Percentiles rank a stretch among this genome's conserved stretches.
These are phyloP conservation scores for Ceratocystis papillata DNA, from an alignment of 2,329 filamentous ascomycete species.

Conservation along the genomic window DNA sequence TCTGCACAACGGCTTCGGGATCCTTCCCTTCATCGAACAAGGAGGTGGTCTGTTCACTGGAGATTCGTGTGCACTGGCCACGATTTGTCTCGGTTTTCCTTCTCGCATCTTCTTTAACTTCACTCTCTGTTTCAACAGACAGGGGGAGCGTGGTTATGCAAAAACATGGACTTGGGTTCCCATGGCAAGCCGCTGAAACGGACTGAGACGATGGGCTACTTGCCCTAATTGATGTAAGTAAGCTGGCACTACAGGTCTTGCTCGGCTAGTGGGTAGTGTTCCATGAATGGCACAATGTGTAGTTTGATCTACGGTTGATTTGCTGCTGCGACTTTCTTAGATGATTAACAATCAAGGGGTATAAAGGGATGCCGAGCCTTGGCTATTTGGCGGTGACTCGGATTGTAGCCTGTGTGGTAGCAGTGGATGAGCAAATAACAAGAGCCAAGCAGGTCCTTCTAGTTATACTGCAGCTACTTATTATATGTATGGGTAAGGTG, in stretches of 20 bases:
- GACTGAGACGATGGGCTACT: not conserved
- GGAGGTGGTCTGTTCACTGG: no score
- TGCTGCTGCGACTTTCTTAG: not conserved
- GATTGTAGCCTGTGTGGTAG: not conserved
- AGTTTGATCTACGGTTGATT: constrained; percentile 2
- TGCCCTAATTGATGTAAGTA: not conserved
- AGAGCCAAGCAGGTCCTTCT: no score
- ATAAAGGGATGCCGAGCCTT: not conserved
- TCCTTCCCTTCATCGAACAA: not conserved
- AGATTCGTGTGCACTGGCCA: not conserved
- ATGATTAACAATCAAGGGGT: not conserved
- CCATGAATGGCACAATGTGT: not conserved
- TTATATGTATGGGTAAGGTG: not conserved
- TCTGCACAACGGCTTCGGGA: not conserved
- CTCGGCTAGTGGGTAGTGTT: not conserved
- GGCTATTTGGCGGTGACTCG: not conserved
- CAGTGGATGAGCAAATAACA: not conserved
- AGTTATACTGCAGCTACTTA: no score
- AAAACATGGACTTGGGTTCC: no score
- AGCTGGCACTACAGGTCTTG: not conserved
- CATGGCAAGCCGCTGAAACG: not conserved
- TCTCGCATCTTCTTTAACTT: not conserved
- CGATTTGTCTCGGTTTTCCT: not conserved
- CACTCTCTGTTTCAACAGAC: constrained; percentile 1
- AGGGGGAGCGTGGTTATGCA: not conserved